Conservation (phyloP, 495 filamentous ascomycete species). For the Trichocladium antarcticum region DNA sequence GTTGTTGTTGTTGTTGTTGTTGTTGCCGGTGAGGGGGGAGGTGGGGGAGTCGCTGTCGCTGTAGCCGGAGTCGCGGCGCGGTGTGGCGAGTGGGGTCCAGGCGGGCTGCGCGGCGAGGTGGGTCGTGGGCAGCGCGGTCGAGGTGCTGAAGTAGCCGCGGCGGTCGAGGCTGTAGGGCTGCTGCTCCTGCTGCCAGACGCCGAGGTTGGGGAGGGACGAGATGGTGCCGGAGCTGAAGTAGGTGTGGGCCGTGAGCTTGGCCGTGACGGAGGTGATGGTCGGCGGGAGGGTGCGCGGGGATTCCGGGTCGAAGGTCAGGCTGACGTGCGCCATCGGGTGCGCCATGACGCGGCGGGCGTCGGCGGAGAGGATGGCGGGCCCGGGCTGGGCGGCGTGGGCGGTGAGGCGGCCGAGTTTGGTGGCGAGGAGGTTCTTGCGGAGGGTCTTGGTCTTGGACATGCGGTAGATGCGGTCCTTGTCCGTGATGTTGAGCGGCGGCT, state of each 20-base stretch:
- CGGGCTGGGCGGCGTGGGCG: slow-evolving; percentile 63
- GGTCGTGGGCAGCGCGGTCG: slow-evolving; percentile 51
- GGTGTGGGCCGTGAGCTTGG: slow-evolving; percentile 64
- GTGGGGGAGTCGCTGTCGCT: slow-evolving; percentile 25
- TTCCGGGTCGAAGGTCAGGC: slow-evolving; percentile 62
- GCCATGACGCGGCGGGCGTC: slow-evolving; percentile 29
- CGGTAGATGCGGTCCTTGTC: slow-evolving; percentile 52
- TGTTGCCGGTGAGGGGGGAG: too few relatives aligned
- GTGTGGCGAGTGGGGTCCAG: slow-evolving; percentile 53
- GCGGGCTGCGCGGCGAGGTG: slow-evolving; percentile 50
- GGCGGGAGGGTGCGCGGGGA: slow-evolving; percentile 51
- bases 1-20: background rate
- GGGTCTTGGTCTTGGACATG: slow-evolving; percentile 60
- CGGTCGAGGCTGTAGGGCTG: slow-evolving; percentile 37
- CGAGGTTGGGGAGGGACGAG: slow-evolving; percentile 48
- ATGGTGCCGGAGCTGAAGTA: slow-evolving; percentile 49
- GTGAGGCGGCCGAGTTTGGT: slow-evolving; percentile 63
- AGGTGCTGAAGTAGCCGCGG: slow-evolving; percentile 56
- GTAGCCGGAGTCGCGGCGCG: slow-evolving; percentile 52
- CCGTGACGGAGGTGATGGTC: slow-evolving; percentile 50
- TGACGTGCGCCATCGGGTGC: slow-evolving; percentile 53
- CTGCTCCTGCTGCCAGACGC: slow-evolving; percentile 25
- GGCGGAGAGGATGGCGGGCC: slow-evolving; percentile 49
- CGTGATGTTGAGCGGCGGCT: slow-evolving; percentile 60
- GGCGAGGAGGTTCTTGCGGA: slow-evolving; percentile 69